Percentiles rank a stretch among this genome's conserved stretches.
Evolutionary conservation across 2,329 filamentous ascomycete genomes (phyloP).

Genomic region (Fusarium falciforme): DNA sequence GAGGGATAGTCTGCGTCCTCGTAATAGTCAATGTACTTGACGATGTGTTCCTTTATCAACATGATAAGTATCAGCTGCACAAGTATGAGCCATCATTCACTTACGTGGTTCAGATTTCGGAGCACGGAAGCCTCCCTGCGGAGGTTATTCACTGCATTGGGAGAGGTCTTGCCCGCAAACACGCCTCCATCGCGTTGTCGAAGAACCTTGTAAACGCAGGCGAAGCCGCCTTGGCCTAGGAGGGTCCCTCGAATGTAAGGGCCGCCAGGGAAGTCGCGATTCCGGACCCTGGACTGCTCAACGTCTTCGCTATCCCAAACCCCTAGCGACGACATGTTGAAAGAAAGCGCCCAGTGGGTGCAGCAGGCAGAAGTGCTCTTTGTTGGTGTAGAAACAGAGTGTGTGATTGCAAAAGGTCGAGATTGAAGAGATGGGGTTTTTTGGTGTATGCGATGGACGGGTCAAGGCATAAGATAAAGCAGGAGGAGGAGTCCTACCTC

Average conservation of each 20-base stretch:
- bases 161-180: constrained; percentile 46
- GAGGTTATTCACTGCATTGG: constrained; percentile 33
- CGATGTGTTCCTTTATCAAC: constrained; percentile 40
- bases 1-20: constrained; percentile 29
- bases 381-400: background rate
- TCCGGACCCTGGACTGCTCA: constrained; percentile 12
- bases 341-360: background rate
- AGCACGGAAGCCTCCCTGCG: constrained; percentile 41
- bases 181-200: constrained; percentile 39
- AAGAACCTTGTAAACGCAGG: constrained; percentile 45
- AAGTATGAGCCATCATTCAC: background rate
- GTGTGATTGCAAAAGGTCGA: background rate
- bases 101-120: constrained; percentile 41
- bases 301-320: constrained; percentile 40
- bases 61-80: background rate
- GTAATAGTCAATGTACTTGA: constrained; percentile 45
- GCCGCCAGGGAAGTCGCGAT: constrained; percentile 19
- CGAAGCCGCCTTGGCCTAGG: constrained; percentile 45
- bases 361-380: background rate
- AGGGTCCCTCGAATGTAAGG: constrained; percentile 41
- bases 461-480: background rate
- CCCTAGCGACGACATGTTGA: constrained; percentile 2
- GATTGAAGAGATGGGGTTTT: background rate
- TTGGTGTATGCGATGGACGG: background rate
- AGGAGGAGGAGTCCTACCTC: background rate